Conservation (phyloP, 352 stramenopile species). For the Aphanomyces stellatus region DNA sequence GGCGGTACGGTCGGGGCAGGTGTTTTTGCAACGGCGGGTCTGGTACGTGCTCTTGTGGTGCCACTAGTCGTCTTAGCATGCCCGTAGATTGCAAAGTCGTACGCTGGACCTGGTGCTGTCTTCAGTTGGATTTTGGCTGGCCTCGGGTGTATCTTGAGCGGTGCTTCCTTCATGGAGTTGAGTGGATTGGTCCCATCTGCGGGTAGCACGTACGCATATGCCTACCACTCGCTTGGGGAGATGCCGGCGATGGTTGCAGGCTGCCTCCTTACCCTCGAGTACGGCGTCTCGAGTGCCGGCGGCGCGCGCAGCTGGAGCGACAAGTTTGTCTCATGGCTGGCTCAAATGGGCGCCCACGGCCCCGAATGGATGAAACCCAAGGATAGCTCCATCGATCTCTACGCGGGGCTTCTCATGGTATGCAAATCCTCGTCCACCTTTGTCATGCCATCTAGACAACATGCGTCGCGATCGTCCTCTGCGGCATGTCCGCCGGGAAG, state of each 20-base stretch:
- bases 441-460: neutral
- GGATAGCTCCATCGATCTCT: conserved; percentile 53
- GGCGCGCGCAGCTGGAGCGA: conserved; percentile 90
- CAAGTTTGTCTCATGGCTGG: conserved; percentile 85
- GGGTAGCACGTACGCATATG: conserved; percentile 90
- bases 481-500: conserved; percentile 84
- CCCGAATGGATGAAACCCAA: conserved; percentile 59
- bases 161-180: conserved; percentile 89
- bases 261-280: conserved; percentile 89
- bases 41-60: conserved; percentile 27
- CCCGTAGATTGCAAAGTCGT: conserved; percentile 25
- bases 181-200: conserved; percentile 78
- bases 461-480: conserved; percentile 60
- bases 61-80: neutral
- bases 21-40: conserved; percentile 82
- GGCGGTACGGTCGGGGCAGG: conserved; percentile 90
- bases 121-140: conserved; percentile 82
- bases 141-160: conserved; percentile 65
- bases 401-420: conserved; percentile 71
- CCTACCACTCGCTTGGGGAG: conserved; percentile 90
- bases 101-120: conserved; percentile 58
- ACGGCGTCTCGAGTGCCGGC: conserved; percentile 84
- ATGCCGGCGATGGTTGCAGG: conserved; percentile 85
- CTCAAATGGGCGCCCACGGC: conserved; percentile 35
- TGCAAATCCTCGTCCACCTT: neutral